Conservation (phyloP, 179 eudicot genomes). For the Silene coronaria region DNA sequence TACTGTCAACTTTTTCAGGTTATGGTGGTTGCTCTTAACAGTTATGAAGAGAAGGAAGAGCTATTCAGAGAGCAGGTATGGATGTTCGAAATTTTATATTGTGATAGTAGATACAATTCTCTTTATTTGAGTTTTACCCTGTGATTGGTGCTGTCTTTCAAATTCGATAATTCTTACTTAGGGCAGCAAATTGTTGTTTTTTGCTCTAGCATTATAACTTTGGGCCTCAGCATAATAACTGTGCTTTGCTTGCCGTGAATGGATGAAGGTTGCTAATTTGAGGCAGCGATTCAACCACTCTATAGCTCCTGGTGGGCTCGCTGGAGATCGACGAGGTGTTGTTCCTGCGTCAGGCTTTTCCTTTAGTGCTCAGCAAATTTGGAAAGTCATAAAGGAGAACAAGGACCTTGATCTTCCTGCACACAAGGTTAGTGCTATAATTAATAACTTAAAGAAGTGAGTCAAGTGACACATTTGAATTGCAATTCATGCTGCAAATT, state of each 20-base stretch:
- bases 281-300: constrained; percentile 83
- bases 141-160: background rate
- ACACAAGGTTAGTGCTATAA: constrained; percentile 57
- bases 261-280: constrained; percentile 65
- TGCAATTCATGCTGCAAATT: background rate
- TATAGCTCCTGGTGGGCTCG: constrained; percentile 98
- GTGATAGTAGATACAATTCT: background rate
- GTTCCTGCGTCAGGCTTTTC: constrained; percentile 99
- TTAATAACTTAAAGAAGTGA: background rate
- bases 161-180: background rate
- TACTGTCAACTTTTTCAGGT: constrained; percentile 44
- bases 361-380: constrained; percentile 84
- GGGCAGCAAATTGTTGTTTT: background rate
- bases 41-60: constrained; percentile 96
- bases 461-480: background rate
- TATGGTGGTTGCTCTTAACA: constrained; percentile 91
- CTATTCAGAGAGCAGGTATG: constrained; percentile 90
- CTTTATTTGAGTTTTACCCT: background rate
- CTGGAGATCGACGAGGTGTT: constrained; percentile 92
- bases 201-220: constrained; percentile 42
- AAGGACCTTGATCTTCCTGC: constrained; percentile 98
- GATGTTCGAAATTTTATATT: background rate
- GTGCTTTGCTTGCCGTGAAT: constrained; percentile 16
- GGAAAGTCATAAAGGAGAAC: constrained; percentile 96
- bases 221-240: constrained; percentile 32